Evolutionary conservation across 1,284 basidiomycete genomes (phyloP).

Genomic region (Cutaneotrichosporon cyanovorans): DNA sequence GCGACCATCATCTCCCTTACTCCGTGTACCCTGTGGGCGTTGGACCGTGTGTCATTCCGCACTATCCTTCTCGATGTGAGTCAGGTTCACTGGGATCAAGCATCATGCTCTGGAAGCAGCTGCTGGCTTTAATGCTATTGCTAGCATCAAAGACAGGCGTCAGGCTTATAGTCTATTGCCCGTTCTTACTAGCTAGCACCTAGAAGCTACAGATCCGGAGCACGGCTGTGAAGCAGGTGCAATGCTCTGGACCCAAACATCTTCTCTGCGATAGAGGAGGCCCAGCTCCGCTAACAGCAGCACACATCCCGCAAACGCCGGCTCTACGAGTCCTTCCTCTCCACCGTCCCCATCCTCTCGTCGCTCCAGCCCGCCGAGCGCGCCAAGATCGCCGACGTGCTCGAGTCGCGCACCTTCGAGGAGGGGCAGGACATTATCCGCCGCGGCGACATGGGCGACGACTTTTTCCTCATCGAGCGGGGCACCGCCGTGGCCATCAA

Average conservation of each 20-base stretch:
- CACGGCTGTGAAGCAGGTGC: too few relatives aligned
- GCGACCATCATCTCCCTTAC: slow-evolving; percentile 85
- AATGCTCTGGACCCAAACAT: too few relatives aligned
- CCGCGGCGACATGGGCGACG: slow-evolving; percentile 91
- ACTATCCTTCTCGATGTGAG: slow-evolving; percentile 80
- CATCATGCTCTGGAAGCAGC: too few relatives aligned
- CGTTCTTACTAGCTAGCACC: too few relatives aligned
- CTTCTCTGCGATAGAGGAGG: too few relatives aligned
- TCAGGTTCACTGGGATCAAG: neutral
- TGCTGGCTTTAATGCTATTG: too few relatives aligned
- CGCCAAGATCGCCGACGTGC: slow-evolving; percentile 93
- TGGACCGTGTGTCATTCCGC: slow-evolving; percentile 96
- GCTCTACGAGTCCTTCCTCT: slow-evolving; percentile 93
- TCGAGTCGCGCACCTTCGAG: slow-evolving; percentile 72
- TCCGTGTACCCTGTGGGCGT: slow-evolving; percentile 80
- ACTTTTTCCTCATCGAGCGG: slow-evolving; percentile 94
- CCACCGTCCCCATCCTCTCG: slow-evolving; percentile 80
- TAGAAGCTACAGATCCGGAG: too few relatives aligned
- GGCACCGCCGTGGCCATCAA: slow-evolving; percentile 86
- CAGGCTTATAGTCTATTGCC: too few relatives aligned
- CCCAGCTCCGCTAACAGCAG: too few relatives aligned
- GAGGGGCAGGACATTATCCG: slow-evolving; percentile 79
- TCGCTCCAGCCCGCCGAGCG: slow-evolving; percentile 79
- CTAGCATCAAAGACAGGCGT: too few relatives aligned
- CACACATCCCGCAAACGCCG: slow-evolving; percentile 74